Percentiles rank a stretch among this genome's conserved stretches.
These are phyloP conservation scores for Lipomyces spencermartinsiae DNA, from an alignment of 805 yeast species.

Conservation along the genomic window DNA sequence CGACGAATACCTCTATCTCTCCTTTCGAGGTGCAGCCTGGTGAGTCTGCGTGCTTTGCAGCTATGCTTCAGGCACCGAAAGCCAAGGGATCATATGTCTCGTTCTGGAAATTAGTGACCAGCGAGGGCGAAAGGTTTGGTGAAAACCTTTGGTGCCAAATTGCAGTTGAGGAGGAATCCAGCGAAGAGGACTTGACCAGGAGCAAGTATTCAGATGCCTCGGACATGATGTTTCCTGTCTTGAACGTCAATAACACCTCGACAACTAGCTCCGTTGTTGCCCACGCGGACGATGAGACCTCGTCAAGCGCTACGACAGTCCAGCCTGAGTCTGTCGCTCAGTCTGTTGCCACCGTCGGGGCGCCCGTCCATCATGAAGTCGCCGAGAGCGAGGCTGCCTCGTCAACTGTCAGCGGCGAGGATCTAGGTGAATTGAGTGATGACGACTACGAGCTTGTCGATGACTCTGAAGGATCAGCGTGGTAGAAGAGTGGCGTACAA, in stretches of 20 bases:
- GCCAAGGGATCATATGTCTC: slow-evolving; percentile 23
- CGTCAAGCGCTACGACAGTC: slow-evolving; percentile 7
- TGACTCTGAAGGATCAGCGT: slow-evolving; percentile 12
- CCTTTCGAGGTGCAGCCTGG: slow-evolving; percentile 27
- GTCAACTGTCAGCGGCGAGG: slow-evolving; percentile 1
- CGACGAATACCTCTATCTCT: slow-evolving; percentile 19
- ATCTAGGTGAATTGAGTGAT: slow-evolving; percentile 16
- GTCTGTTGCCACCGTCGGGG: slow-evolving; percentile 2
- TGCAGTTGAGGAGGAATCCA: slow-evolving; percentile 16
- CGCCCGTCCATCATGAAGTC: not conserved
- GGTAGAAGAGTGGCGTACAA: not conserved
- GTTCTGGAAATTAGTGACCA: slow-evolving; percentile 28
- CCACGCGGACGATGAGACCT: slow-evolving; percentile 22
- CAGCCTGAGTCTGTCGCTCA: slow-evolving; percentile 9
- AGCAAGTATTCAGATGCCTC: slow-evolving; percentile 37
- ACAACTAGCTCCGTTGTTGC: slow-evolving; percentile 20
- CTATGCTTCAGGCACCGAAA: slow-evolving; percentile 29
- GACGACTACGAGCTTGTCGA: slow-evolving; percentile 13
- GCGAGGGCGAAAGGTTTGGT: slow-evolving; percentile 32
- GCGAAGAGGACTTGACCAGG: slow-evolving; percentile 28
- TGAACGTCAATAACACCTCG: slow-evolving; percentile 14
- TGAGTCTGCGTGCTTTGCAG: slow-evolving; percentile 32
- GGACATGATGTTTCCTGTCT: slow-evolving; percentile 30
- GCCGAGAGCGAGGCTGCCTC: slow-evolving; percentile 11
- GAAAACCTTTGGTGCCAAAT: slow-evolving; percentile 31